Evolutionary conservation across 108 stramenopile species (phyloP).

Genomic region (Fragilaria radians): DNA sequence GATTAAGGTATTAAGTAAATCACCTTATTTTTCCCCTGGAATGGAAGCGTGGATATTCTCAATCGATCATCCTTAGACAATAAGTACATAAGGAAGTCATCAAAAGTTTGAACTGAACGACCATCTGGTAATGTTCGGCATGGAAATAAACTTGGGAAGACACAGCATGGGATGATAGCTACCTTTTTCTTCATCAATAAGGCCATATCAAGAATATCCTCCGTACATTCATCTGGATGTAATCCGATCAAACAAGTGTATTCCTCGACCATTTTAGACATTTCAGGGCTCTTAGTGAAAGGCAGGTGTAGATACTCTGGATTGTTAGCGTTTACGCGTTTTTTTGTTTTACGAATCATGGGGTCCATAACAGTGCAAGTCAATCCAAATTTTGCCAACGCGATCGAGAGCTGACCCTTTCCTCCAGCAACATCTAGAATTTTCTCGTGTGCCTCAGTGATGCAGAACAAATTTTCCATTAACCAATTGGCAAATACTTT

Average conservation of each 20-base stretch:
- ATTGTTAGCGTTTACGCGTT: conserved; percentile 15
- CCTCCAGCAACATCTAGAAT: conserved; percentile 68
- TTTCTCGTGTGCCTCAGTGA: conserved; percentile 5
- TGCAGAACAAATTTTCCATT: conserved; percentile 12
- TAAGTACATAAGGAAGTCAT: conserved; percentile 51
- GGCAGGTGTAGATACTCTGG: conserved; percentile 4
- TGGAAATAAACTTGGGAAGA: conserved; percentile 55
- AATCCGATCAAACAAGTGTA: conserved; percentile 39
- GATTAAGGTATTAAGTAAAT: too few species aligned
- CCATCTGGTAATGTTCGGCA: conserved; percentile 20
- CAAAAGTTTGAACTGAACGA: conserved; percentile 34
- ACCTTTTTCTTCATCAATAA: conserved; percentile 32
- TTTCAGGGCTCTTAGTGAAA: conserved; percentile 17
- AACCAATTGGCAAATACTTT: conserved; percentile 62
- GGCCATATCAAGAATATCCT: conserved; percentile 64
- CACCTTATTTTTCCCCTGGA: conserved; percentile 61
- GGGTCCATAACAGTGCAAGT: conserved; percentile 57
- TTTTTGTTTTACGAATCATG: conserved; percentile 43
- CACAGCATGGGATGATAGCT: conserved; percentile 64
- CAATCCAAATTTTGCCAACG: conserved; percentile 39
- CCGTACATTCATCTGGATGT: conserved; percentile 66
- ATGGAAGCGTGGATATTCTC: conserved; percentile 30
- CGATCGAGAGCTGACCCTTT: conserved; percentile 58
- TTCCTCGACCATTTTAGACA: conserved; percentile 15
- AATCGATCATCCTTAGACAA: conserved; percentile 47